Conservation (phyloP, 2,329 filamentous ascomycete species). For the Talaromyces islandicus region DNA sequence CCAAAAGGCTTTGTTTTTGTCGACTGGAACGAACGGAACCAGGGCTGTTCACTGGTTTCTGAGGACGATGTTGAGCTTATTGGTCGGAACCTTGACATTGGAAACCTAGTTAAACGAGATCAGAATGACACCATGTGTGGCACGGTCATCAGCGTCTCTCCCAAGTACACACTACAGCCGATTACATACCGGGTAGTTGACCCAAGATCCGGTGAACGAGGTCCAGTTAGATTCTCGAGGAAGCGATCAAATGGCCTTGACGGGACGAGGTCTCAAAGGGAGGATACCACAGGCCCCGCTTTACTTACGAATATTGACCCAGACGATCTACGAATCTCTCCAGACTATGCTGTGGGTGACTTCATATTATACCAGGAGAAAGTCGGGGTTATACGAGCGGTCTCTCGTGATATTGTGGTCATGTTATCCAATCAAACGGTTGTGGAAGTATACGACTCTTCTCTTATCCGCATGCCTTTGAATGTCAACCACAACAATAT, state of each 20-base stretch:
- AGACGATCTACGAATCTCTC: slow-evolving; percentile 40
- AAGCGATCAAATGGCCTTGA: slow-evolving; percentile 3
- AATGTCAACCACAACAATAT: slow-evolving; percentile 19
- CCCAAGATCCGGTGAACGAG: slow-evolving; percentile 17
- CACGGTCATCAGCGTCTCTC: slow-evolving; percentile 46
- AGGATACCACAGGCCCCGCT: slow-evolving; percentile 2
- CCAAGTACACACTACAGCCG: slow-evolving; percentile 40
- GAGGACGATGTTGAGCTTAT: slow-evolving; percentile 45
- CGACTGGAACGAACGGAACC: slow-evolving; percentile 26
- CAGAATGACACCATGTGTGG: slow-evolving; percentile 47
- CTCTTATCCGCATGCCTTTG: slow-evolving; percentile 31
- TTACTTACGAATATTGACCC: slow-evolving; percentile 37
- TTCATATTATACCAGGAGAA: slow-evolving; percentile 51
- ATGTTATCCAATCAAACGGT: slow-evolving; percentile 48
- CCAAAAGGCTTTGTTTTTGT: slow-evolving; percentile 49
- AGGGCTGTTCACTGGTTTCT: slow-evolving; percentile 38
- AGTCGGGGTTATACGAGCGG: slow-evolving; percentile 49
- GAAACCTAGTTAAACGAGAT: slow-evolving; percentile 50
- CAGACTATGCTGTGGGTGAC: slow-evolving; percentile 45
- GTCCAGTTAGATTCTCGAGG: slow-evolving; percentile 16
- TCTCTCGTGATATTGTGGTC: slow-evolving; percentile 46
- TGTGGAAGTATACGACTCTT: slow-evolving; percentile 25
- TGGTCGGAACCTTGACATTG: slow-evolving; percentile 50
- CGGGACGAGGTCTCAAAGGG: not conserved
- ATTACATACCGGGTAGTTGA: slow-evolving; percentile 18